Conservation (phyloP, 2,329 filamentous ascomycete species). For the Aureobasidium sp. region DNA sequence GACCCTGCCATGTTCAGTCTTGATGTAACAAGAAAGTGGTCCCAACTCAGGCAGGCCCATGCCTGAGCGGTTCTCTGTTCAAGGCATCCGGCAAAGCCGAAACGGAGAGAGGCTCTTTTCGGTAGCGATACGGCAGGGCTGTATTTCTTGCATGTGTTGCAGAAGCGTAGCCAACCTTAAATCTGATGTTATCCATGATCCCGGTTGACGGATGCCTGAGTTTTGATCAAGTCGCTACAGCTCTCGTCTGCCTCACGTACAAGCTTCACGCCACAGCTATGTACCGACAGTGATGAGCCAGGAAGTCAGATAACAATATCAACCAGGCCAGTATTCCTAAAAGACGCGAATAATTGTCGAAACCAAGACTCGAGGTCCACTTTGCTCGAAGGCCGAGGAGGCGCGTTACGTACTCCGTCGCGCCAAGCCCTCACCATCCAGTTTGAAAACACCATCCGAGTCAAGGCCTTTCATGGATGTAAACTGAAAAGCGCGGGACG, state of each 20-base stretch:
- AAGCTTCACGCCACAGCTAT: neutral
- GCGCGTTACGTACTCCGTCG: neutral
- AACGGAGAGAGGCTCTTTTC: neutral
- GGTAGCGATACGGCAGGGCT: neutral
- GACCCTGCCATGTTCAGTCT: neutral
- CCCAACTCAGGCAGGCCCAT: neutral
- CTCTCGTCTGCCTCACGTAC: neutral
- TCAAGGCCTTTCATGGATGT: neutral
- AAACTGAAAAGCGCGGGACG: neutral
- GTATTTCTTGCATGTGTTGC: neutral
- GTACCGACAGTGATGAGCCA: neutral
- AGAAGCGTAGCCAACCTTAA: constrained; percentile 4
- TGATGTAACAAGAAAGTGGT: constrained; percentile 9
- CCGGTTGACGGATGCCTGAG: neutral
- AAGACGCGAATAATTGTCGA: neutral
- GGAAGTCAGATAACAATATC: neutral
- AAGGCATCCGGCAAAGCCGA: neutral
- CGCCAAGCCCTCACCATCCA: constrained; percentile 5
- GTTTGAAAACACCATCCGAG: neutral
- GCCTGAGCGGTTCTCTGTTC: neutral
- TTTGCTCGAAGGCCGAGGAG: neutral
- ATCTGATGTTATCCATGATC: neutral
- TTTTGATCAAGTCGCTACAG: neutral
- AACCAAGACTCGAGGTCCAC: neutral
- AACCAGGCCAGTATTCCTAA: neutral